These are phyloP conservation scores for Pseudocohnilembus persalinus DNA, from an alignment of 169 alveolate genomes.

Conservation along the genomic window DNA sequence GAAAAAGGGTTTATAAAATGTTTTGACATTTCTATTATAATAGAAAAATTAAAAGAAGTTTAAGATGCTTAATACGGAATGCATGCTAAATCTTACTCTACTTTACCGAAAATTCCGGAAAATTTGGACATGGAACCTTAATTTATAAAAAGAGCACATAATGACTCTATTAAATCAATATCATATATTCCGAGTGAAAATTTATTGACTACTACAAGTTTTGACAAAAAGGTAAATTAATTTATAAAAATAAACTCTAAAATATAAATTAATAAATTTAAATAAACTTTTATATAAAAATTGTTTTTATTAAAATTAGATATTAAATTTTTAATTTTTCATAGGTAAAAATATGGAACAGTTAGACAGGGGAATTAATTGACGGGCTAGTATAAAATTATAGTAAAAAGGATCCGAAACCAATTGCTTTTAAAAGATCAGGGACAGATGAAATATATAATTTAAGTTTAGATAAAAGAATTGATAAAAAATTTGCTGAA, in stretches of 20 bases:
- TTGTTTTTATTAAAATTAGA: too few relatives aligned
- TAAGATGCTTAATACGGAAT: conserved; percentile 4
- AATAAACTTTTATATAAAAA: too few relatives aligned
- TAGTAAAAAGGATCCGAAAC: conserved; percentile 43
- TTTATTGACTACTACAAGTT: conserved; percentile 35
- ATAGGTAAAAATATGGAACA: conserved; percentile 40
- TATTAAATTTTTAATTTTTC: too few relatives aligned
- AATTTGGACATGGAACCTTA: background rate
- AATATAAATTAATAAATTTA: background rate
- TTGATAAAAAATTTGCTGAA: conserved; percentile 7
- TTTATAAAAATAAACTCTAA: background rate
- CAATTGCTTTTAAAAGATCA: conserved; percentile 44
- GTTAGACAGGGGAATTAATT: conserved; percentile 44
- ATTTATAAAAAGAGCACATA: conserved; percentile 29
- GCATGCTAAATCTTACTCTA: background rate
- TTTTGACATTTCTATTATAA: conserved; percentile 14
- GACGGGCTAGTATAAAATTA: conserved; percentile 42
- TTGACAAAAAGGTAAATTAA: conserved; percentile 35
- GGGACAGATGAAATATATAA: conserved; percentile 50
- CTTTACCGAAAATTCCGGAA: conserved; percentile 12
- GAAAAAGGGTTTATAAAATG: conserved; percentile 50
- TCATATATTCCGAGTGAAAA: conserved; percentile 39
- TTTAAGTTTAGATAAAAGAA: conserved; percentile 34
- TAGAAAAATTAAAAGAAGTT: conserved; percentile 17
- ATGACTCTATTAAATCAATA: conserved; percentile 39